Evolutionary conservation across 1,284 basidiomycete species (phyloP), one percentile per base, ranked within the genome.

Genomic region (Tetrapyrgos nigripes): DNA sequence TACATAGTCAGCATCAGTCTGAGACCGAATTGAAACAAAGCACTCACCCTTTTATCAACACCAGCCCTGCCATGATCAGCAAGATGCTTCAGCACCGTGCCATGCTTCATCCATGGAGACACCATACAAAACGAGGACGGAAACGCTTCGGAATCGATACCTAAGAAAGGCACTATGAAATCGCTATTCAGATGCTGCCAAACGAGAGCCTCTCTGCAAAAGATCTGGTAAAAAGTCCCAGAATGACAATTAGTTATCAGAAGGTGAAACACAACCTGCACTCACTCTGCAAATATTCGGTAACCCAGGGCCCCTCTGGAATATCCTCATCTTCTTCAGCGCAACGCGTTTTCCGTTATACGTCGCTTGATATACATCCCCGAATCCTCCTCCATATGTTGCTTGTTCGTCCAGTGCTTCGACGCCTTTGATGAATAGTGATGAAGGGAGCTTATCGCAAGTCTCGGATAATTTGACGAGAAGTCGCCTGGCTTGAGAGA

Each of bases 41-140:
- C 27, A 24, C 26, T 4, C 4, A 49, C 47, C 14, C 47, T 27
- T 24, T 40, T 53, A 44, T 33, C 26, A 29, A 48, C 26, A 23
- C 37, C 29, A 33, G 31, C 24, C n/a, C 37, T 53, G 3, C 46
- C 46, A 35, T 58, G 24, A 5, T 53, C 33, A n/a, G 45, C 49
- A 27, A 58, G 31, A 33, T 58, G 35, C 24, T 53, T 40, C 19
- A 64, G 50, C 28, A 68, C 59, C 17, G 64, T 67, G 4, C 66
- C 66, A 33, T 66, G 51, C 26, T 57, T 48, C 64, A 66, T 67
- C 66, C 66, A 66, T 11, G 63, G 64, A 2, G 65, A 64, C 11
- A 66, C 62, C 53, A 66, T 40, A 47, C 64, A 66, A 9, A 63
- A 24, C 35, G 60, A 59, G 14, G 56, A 52, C 1, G 62, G 59